A percentile compares a stretch with the other conserved stretches of the same genome.
Evolutionary conservation across 75 land plant species (phyloP).

Genomic region (Isoetes taiwanensis): DNA sequence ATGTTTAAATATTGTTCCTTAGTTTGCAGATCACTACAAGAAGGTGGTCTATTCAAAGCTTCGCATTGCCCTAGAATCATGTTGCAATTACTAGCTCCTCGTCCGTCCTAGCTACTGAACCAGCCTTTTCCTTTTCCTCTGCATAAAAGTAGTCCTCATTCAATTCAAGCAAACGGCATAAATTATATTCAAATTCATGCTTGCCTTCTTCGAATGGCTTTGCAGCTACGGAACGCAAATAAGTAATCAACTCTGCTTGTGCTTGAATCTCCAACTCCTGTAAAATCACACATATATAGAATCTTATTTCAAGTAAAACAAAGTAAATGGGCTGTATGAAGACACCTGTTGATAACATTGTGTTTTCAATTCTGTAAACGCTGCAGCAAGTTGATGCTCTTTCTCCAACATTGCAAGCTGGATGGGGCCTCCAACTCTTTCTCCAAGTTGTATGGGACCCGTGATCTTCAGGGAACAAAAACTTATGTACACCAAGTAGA

Average conservation of each 20-base stretch:
- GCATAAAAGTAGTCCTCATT: no score
- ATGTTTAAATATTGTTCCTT: no score
- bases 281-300: no score
- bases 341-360: neutral
- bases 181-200: no score
- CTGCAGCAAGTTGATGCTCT: neutral
- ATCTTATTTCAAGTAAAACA: neutral
- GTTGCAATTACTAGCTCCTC: no score
- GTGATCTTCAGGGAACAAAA: neutral
- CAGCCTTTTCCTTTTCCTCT: no score
- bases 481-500: neutral
- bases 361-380: neutral
- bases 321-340: neutral
- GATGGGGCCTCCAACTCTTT: neutral
- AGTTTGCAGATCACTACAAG: no score
- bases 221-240: neutral
- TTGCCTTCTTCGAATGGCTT: neutral
- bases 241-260: constrained; percentile 1
- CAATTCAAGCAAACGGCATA: no score
- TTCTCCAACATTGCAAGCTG: neutral
- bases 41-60: no score
- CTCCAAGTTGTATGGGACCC: neutral
- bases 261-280: constrained; percentile 9
- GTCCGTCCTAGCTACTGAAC: no score
- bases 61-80: no score